Evolutionary conservation across 345 rosid genomes (phyloP).

Genomic region (Theobroma cacao): DNA sequence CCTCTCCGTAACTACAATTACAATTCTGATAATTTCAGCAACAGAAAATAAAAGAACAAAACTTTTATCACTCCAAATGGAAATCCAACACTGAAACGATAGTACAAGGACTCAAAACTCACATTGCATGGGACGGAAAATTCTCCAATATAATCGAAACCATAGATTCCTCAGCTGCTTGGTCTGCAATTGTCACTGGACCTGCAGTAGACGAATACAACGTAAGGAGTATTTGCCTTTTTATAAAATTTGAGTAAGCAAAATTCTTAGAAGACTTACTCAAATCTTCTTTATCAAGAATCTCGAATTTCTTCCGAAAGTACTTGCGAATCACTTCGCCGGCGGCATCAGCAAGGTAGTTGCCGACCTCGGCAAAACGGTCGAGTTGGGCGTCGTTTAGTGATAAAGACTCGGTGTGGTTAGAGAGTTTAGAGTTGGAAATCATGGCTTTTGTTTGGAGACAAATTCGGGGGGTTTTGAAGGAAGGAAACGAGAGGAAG

Average conservation of each 20-base stretch:
- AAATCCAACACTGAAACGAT: neutral
- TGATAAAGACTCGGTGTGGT: conserved; percentile 2
- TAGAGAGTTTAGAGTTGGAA: conserved; percentile 29
- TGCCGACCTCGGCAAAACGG: conserved; percentile 55
- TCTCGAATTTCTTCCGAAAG: conserved; percentile 79
- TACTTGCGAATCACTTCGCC: conserved; percentile 79
- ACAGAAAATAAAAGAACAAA: conserved; percentile 5
- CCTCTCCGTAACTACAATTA: conserved; percentile 83
- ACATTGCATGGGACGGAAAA: conserved; percentile 93
- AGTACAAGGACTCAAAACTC: conserved; percentile 26
- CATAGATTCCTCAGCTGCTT: conserved; percentile 93
- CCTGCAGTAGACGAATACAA: conserved; percentile 40
- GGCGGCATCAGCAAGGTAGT: conserved; percentile 75
- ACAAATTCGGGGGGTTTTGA: neutral
- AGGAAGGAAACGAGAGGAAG: conserved; percentile 18
- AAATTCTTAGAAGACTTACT: conserved; percentile 38
- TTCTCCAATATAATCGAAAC: conserved; percentile 60
- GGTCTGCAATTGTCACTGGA: conserved; percentile 97
- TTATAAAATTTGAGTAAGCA: neutral
- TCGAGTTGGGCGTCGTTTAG: conserved; percentile 38
- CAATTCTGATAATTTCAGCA: conserved; percentile 19
- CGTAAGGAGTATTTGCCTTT: neutral
- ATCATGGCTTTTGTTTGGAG: conserved; percentile 31
- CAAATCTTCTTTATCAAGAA: conserved; percentile 76
- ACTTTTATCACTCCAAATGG: neutral